These are phyloP conservation scores for Pleurotus pulmonarius DNA, from an alignment of 768 basidiomycete species.

Conservation along the genomic window DNA sequence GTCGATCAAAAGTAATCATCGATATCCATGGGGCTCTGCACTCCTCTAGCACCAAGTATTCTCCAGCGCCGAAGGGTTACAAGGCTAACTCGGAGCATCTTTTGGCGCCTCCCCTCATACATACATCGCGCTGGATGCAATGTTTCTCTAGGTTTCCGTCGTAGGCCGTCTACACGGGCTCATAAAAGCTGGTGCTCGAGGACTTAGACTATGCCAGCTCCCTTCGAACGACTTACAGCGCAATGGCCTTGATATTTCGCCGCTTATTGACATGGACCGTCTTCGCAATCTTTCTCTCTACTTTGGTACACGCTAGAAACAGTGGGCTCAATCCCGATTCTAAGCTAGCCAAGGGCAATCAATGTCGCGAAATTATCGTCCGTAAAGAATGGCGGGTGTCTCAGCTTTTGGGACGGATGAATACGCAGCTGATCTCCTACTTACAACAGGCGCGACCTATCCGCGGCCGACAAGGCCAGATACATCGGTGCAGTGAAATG, in stretches of 20 bases:
- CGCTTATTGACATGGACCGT: not conserved
- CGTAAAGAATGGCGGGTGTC: not conserved
- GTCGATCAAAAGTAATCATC: no score
- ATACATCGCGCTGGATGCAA: no score
- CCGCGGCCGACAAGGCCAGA: not conserved
- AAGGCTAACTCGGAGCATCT: no score
- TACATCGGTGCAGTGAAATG: conserved; percentile 1
- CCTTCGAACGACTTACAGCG: not conserved
- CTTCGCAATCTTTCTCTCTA: not conserved
- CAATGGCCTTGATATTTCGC: not conserved
- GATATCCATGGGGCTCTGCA: no score
- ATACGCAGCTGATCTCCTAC: not conserved
- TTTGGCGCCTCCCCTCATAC: no score
- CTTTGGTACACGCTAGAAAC: not conserved
- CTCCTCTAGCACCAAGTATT: no score
- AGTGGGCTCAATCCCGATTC: not conserved
- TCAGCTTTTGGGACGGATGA: not conserved
- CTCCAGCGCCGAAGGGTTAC: no score
- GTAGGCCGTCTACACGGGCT: not conserved
- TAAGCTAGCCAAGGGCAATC: not conserved
- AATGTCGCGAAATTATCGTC: not conserved
- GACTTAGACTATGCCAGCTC: not conserved
- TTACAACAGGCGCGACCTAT: not conserved
- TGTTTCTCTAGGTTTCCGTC: not conserved
- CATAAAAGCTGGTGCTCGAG: not conserved